Percentiles rank a stretch among this genome's conserved stretches.
phyloP scores from a whole-genome alignment of 1,284 basidiomycete species.

The Calocybe gambosa region DNA sequence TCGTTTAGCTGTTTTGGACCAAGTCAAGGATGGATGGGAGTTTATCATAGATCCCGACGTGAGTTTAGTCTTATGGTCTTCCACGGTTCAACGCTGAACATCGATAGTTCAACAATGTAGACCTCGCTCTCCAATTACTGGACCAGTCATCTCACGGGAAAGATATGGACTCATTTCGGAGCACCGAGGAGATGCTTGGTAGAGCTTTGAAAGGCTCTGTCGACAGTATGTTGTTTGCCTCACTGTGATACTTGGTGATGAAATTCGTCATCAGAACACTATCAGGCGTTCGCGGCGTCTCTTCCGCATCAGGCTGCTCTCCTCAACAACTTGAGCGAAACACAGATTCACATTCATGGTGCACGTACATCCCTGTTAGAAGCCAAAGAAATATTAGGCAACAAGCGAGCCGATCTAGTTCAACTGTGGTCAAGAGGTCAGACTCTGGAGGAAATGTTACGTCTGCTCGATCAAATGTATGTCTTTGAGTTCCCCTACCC shows the following conservation, averaged over 20 bases:
- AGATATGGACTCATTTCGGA: slow-evolving; percentile 68
- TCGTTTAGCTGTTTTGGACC: slow-evolving; percentile 67
- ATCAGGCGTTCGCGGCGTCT: slow-evolving; percentile 87
- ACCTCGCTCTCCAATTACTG: slow-evolving; percentile 82
- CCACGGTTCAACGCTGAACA: slow-evolving; percentile 8
- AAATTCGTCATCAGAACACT: slow-evolving; percentile 54
- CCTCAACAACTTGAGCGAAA: slow-evolving; percentile 60
- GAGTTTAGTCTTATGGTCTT: slow-evolving; percentile 23
- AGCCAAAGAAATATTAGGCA: slow-evolving; percentile 72
- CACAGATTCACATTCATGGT: slow-evolving; percentile 68
- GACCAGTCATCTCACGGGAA: slow-evolving; percentile 67
- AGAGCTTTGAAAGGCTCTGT: slow-evolving; percentile 78
- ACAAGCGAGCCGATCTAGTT: slow-evolving; percentile 78
- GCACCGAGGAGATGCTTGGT: slow-evolving; percentile 71
- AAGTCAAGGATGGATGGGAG: slow-evolving; percentile 87
- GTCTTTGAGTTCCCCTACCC: slow-evolving; percentile 21
- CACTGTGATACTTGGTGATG: not conserved
- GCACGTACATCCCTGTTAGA: slow-evolving; percentile 74
- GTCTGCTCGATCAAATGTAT: slow-evolving; percentile 86
- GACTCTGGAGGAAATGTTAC: slow-evolving; percentile 86
- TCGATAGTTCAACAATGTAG: slow-evolving; percentile 85
- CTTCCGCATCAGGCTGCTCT: slow-evolving; percentile 83
- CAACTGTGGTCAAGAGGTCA: slow-evolving; percentile 82
- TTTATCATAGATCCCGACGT: slow-evolving; percentile 83
- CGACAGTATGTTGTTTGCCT: slow-evolving; percentile 55